Percentiles rank a stretch among this genome's conserved stretches.
These are phyloP conservation scores for Sugiyamaella castrensis DNA, from an alignment of 1,139 yeast species.

Conservation along the genomic window DNA sequence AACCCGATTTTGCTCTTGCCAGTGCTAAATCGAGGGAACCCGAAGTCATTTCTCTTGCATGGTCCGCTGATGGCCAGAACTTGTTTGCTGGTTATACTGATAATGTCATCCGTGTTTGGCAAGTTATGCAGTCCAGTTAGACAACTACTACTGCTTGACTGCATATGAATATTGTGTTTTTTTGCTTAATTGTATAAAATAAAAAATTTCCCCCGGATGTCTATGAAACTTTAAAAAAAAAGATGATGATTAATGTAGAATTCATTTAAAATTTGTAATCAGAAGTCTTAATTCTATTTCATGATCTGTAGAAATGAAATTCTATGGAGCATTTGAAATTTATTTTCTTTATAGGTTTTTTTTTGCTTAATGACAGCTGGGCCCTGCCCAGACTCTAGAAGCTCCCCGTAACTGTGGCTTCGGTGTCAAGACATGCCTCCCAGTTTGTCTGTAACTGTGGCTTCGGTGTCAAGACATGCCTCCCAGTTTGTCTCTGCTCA, in stretches of 20 bases:
- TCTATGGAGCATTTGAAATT: too few species aligned
- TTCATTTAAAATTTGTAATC: too few species aligned
- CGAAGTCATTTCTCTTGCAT: conserved; percentile 95
- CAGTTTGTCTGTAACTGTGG: not conserved
- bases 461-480: too few species aligned
- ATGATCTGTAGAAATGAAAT: too few species aligned
- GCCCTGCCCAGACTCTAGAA: conserved; percentile 1
- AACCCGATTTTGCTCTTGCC: conserved; percentile 93
- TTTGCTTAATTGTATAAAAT: conserved; percentile 13
- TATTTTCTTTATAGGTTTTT: too few species aligned
- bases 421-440: too few species aligned
- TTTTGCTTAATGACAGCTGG: not conserved
- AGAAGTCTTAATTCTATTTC: too few species aligned
- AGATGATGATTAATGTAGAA: too few species aligned
- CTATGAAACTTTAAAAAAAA: too few species aligned
- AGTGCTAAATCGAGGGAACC: conserved; percentile 91
- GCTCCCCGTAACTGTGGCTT: not conserved
- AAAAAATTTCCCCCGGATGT: not conserved
- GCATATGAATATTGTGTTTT: conserved; percentile 13
- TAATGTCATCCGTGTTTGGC: conserved; percentile 99
- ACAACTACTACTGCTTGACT: not conserved
- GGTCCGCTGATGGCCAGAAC: conserved; percentile 99
- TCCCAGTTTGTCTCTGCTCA: too few species aligned
- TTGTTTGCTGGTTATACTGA: conserved; percentile 99
- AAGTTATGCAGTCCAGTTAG: conserved; percentile 90